These are phyloP conservation scores for Stephania yunnanensis DNA, from an alignment of 164 flowering plant genomes.

Conservation along the genomic window DNA sequence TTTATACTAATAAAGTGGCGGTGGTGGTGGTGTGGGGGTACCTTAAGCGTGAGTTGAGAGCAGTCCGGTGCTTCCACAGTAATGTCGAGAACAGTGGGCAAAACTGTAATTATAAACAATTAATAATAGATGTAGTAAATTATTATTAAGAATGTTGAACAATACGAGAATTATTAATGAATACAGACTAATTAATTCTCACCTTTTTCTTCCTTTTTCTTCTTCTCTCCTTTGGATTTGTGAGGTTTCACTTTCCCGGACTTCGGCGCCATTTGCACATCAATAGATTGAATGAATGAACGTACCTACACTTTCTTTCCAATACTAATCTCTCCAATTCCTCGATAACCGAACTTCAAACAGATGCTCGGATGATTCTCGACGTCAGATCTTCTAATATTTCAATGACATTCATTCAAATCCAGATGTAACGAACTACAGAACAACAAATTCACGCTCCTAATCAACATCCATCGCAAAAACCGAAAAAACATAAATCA, in stretches of 20 bases:
- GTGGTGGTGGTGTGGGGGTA: conserved; percentile 9
- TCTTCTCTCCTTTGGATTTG: conserved; percentile 85
- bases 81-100: conserved; percentile 72
- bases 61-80: conserved; percentile 67
- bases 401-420: neutral
- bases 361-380: neutral
- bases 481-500: neutral
- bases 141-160: neutral
- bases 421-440: neutral
- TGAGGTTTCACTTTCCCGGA: conserved; percentile 71
- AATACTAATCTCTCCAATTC: too few relatives aligned
- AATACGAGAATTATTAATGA: neutral
- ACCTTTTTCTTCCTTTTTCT: conserved; percentile 97
- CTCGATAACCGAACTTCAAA: neutral
- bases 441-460: neutral
- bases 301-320: too few relatives aligned
- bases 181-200: neutral
- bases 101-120: conserved; percentile 32
- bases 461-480: neutral
- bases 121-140: too few relatives aligned
- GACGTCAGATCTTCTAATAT: neutral
- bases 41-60: conserved; percentile 77
- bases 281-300: conserved; percentile 8
- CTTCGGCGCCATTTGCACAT: conserved; percentile 71
- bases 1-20: too few relatives aligned